Conservation (phyloP, 805 yeast species). For the Metschnikowia borealis region DNA sequence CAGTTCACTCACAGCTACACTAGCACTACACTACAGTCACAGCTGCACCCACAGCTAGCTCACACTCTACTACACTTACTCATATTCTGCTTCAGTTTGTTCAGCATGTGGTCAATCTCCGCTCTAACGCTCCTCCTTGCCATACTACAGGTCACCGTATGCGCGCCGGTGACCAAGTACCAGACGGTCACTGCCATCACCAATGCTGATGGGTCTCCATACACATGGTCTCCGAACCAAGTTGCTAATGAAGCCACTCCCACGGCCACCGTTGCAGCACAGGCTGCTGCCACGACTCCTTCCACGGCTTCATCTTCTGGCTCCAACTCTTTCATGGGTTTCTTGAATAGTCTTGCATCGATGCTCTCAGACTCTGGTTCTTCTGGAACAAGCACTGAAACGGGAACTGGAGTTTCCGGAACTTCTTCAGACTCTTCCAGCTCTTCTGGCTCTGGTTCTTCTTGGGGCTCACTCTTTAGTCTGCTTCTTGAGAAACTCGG, state of each 20-base stretch:
- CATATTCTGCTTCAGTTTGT: not conserved
- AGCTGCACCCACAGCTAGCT: too few relatives aligned
- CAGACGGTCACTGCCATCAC: conserved; percentile 13
- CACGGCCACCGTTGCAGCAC: conserved; percentile 8
- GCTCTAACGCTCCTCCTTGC: conserved; percentile 5
- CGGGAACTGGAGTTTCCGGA: too few relatives aligned
- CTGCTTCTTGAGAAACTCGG: conserved; percentile 5
- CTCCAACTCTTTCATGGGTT: not conserved
- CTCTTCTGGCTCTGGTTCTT: not conserved
- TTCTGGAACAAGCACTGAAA: not conserved
- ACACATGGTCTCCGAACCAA: conserved; percentile 6
- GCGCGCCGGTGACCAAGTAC: conserved; percentile 14
- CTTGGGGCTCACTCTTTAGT: conserved; percentile 6
- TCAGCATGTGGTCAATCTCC: conserved; percentile 1
- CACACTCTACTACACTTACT: not conserved
- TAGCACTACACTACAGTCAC: too few relatives aligned
- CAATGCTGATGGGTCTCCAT: conserved; percentile 13
- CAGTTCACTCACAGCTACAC: too few relatives aligned
- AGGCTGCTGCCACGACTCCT: conserved; percentile 6
- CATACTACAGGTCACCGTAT: conserved; percentile 1
- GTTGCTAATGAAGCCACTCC: not conserved
- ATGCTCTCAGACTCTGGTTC: not conserved
- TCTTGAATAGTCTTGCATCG: conserved; percentile 3
- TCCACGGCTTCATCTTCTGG: not conserved
- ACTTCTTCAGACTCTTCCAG: not conserved